Base-by-base conservation (phyloP, 2,329 filamentous ascomycete genomes). In the Grosmannia clavigera region DNA sequence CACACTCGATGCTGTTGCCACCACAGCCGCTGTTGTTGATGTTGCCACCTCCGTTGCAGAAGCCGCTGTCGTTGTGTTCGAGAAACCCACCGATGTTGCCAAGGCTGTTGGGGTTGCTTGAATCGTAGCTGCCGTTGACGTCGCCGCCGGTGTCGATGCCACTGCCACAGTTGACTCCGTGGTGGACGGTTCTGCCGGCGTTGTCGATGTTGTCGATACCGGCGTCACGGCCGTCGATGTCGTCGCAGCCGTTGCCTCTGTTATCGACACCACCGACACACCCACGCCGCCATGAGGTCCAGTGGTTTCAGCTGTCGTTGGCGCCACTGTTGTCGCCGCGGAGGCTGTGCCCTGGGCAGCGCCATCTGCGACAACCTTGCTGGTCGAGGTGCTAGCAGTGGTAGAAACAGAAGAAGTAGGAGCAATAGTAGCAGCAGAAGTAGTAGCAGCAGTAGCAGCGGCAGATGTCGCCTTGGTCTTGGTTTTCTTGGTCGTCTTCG, bases 231-330 rank as follows among this genome's bases (percentile, higher is more conserved):
- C 38, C 2, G 14, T 5, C 14, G 38, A 2, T 4, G 38, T 16
- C 16, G 38, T 16, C 38, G 38, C 38, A 14, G 38, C 38, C 38
- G 14, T 40, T 12, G 57, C 48, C 14, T 38, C 48, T 9, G 65
- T 64, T 11, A 67, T 60, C 9, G 64, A 40, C 19, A 67, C 59
- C n/a, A 62, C 64, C 5, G 63, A 61, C 19, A 66, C 57, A 3
- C 65, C 66, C 3, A 64, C 62, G 16, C 65, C 64, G 35, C 64
- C 59, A 19, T 29, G 55, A 4, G 58, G 51, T 10, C 50, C 58
- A 29, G 53, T 29, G 10, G 51, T 51, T 5, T 35, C 33, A 9
- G 33, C 33, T 27, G 48, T 51, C 38, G n/a, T 25, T 12, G 53
- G 25, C 22, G 14, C 16, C 25, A 10, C 48, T 11, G 50, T 3